Evolutionary conservation across 495 filamentous ascomycete genomes (phyloP), one percentile per base, ranked within the genome.

Genomic region (Pyronema domesticum): DNA sequence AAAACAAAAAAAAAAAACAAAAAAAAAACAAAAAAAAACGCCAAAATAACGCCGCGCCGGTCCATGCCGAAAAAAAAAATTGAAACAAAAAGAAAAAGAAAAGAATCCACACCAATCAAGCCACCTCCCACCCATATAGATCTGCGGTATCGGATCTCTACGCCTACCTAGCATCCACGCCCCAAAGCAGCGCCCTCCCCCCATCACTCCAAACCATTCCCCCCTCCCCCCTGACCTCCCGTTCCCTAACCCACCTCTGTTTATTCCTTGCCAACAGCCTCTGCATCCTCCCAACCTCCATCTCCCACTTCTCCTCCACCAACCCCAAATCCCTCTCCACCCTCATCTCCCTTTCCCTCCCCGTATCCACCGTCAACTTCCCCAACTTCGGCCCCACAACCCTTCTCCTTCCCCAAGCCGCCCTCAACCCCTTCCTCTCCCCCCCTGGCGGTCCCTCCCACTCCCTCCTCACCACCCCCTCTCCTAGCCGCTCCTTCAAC

Each of bases 401-500:
- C 51, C 56, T 52, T 55, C 63, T 55, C 55, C 56, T 54, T 43
- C 62, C 23, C 37, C 52, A 10, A 51, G 39, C 23, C 37, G 61
- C 13, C 48, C 35, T n/a, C 57, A 47, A 15, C 36, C 18, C 33
- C 10, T 7, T 14, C 35, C 14, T 13, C 30, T 46, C 33, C 18
- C 37, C 46, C 4, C 46, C 52, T 1, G 37, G 34, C 34, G 19
- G 15, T 8, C 14, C 40, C 6, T 53, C 37, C 37, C 50, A 53
- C 2, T 37, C 14, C 4, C 35, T 37, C 30, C 17, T 34, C 7
- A 50, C 13, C 1, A 18, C 19, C 7, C 61, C 61, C 44, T 58
- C 53, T 14, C 61, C 60, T 10, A 66, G 48, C 15, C 60, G 59
- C 47, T 65, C 62, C 35, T 66, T 78, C 36, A 86, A 73, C 34